Evolutionary conservation across 2,329 filamentous ascomycete genomes (phyloP).

Genomic region (Chalaropsis thielavioides): DNA sequence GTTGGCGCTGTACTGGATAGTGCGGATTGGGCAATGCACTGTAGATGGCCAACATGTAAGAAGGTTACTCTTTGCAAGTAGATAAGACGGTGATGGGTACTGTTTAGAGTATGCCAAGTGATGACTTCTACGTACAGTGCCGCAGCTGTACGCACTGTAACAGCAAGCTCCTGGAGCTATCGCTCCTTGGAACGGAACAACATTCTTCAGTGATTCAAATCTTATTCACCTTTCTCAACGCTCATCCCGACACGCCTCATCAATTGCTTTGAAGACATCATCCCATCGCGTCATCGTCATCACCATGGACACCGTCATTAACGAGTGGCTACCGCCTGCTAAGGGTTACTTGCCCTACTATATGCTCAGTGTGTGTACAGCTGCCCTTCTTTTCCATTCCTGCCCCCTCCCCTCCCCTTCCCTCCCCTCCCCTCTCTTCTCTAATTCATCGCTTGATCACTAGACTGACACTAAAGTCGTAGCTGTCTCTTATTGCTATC

Average conservation of each 20-base stretch:
- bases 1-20: background rate
- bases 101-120: background rate
- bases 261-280: background rate
- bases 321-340: constrained; percentile 30
- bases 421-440: too few species aligned
- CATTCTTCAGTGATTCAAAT: background rate
- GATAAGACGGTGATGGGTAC: background rate
- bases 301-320: constrained; percentile 32
- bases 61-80: background rate
- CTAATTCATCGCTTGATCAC: too few species aligned
- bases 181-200: background rate
- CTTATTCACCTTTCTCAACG: background rate
- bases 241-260: background rate
- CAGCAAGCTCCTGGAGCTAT: background rate
- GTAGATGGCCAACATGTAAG: background rate
- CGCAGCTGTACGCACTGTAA: background rate
- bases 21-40: background rate
- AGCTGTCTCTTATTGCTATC: constrained; percentile 73
- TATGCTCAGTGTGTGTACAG: constrained; percentile 43
- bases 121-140: background rate
- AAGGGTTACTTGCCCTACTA: constrained; percentile 45
- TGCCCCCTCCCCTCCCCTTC: too few species aligned
- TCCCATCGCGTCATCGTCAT: background rate
- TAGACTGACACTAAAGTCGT: background rate
- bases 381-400: background rate